A percentile compares a stretch with the other conserved stretches of the same genome.
Conservation (phyloP, 371 early-diverging fungal genomes). For the Lichtheimia hyalospora region DNA sequence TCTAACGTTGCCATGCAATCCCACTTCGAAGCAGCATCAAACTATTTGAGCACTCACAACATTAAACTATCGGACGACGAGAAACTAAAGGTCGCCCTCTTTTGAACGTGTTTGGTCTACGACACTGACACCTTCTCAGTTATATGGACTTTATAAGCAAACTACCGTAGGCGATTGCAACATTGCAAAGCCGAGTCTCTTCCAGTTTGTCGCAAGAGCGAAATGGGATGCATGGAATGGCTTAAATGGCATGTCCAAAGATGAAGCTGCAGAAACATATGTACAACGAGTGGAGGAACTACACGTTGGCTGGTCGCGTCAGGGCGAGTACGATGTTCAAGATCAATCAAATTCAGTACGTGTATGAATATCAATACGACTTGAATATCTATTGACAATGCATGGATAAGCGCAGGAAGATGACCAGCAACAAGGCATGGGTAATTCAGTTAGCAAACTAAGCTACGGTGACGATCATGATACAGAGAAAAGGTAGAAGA, state of each 20-base stretch:
- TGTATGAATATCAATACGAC: no score
- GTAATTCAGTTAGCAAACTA: neutral
- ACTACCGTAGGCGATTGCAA: constrained; percentile 44
- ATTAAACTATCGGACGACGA: constrained; percentile 36
- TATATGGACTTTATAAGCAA: constrained; percentile 52
- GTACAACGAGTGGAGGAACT: constrained; percentile 34
- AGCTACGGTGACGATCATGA: neutral
- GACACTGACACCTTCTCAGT: constrained; percentile 17
- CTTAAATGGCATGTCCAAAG: constrained; percentile 21
- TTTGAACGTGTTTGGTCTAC: neutral
- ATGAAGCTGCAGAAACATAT: constrained; percentile 33
- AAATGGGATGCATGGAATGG: constrained; percentile 55
- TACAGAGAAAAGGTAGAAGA: neutral
- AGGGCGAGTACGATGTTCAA: constrained; percentile 30
- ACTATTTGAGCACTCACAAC: constrained; percentile 31
- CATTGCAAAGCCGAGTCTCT: constrained; percentile 33
- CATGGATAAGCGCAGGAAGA: neutral
- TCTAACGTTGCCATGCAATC: neutral
- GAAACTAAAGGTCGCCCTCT: constrained; percentile 34
- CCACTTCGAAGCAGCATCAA: constrained; percentile 40
- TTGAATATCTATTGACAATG: neutral
- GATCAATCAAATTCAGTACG: neutral
- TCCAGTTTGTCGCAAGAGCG: constrained; percentile 49
- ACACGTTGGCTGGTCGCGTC: constrained; percentile 41
- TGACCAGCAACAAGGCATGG: neutral